Percentiles rank a stretch among this genome's conserved stretches.
These are phyloP conservation scores for Phytophthora idaei DNA, from an alignment of 352 stramenopile genomes.

Conservation along the genomic window DNA sequence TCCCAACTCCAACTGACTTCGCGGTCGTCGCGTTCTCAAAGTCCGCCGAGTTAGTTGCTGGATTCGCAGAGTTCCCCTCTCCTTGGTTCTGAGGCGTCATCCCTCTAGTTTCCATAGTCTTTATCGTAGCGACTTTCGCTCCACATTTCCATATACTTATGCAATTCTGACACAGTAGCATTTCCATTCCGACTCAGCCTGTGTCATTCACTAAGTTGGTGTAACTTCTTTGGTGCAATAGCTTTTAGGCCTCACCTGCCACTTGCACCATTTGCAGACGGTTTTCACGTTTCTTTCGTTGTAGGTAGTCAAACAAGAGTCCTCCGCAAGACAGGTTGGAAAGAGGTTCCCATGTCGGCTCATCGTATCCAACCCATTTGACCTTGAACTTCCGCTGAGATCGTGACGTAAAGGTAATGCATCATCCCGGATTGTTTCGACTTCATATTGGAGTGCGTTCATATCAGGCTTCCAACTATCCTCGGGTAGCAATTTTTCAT, in stretches of 20 bases:
- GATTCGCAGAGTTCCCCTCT: too few species aligned
- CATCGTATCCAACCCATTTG: background rate
- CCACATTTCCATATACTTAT: background rate
- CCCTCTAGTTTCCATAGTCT: too few species aligned
- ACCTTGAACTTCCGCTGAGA: background rate
- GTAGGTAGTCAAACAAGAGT: background rate
- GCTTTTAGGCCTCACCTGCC: background rate
- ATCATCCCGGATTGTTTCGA: background rate
- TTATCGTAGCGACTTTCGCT: too few species aligned
- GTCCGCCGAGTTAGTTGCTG: too few species aligned
- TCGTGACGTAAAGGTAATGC: background rate
- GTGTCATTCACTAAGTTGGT: background rate
- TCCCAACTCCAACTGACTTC: too few species aligned
- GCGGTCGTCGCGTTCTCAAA: too few species aligned
- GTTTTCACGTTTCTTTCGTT: background rate
- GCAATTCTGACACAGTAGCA: background rate
- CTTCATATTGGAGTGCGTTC: background rate
- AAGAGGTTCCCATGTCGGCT: background rate
- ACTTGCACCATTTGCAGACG: constrained; percentile 5
- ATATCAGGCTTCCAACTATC: background rate
- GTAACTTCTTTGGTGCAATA: background rate
- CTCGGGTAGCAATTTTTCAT: background rate
- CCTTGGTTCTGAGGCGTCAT: too few species aligned
- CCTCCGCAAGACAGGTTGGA: background rate
- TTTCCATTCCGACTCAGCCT: background rate